Conservation (phyloP, 2,329 filamentous ascomycete species). For the Cladosporium halotolerans region DNA sequence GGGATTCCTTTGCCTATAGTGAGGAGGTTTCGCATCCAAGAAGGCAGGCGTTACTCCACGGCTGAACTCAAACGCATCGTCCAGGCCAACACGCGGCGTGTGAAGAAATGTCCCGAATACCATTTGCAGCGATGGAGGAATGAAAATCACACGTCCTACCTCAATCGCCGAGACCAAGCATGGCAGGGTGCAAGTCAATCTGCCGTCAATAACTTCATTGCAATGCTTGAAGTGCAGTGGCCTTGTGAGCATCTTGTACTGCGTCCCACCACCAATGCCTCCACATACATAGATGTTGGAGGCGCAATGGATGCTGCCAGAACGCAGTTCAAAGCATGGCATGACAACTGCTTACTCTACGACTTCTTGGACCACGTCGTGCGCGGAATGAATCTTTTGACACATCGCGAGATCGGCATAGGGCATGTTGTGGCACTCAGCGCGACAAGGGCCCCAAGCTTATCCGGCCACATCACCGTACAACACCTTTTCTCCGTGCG, state of each 20-base stretch:
- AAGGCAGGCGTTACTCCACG: conserved; percentile 12
- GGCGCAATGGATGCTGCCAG: conserved; percentile 10
- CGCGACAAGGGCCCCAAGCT: background rate
- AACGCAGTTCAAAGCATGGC: conserved; percentile 15
- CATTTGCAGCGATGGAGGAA: background rate
- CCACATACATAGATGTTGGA: conserved; percentile 14
- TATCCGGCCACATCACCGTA: background rate
- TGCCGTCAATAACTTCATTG: background rate
- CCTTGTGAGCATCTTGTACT: conserved; percentile 11
- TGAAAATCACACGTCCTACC: background rate
- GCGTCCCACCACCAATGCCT: background rate
- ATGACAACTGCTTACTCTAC: conserved; percentile 15
- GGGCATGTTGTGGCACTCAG: background rate
- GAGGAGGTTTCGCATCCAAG: conserved; percentile 27
- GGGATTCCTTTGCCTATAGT: conserved; percentile 32
- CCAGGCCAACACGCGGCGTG: conserved; percentile 10
- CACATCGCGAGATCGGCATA: background rate
- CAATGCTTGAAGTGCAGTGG: conserved; percentile 14
- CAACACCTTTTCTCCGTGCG: background rate
- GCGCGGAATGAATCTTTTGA: background rate
- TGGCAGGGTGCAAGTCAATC: background rate
- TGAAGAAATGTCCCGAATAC: background rate
- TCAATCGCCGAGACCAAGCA: background rate
- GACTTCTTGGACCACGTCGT: conserved; percentile 13
- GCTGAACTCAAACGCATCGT: conserved; percentile 29